A percentile compares a stretch with the other conserved stretches of the same genome.
Evolutionary conservation across 176 grass and related monocot species (phyloP).

Genomic region (Avena atlantica): DNA sequence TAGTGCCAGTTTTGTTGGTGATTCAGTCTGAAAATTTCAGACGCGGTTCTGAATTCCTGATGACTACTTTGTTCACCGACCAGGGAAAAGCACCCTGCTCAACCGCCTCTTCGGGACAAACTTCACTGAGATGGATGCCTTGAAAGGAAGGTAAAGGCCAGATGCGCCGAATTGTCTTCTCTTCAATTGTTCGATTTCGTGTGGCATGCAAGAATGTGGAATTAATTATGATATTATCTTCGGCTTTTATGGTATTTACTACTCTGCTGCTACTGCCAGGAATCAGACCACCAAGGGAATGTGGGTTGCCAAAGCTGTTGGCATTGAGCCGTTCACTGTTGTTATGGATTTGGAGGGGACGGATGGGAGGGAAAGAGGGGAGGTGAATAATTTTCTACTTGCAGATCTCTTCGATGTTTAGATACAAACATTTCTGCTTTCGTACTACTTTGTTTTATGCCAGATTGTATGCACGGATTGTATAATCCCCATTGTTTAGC

Average conservation of each 20-base stretch:
- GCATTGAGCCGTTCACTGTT: slow-evolving; percentile 73
- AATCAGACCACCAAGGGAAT: slow-evolving; percentile 89
- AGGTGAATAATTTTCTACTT: slow-evolving; percentile 58
- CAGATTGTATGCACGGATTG: neutral
- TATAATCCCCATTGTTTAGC: neutral
- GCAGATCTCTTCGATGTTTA: neutral
- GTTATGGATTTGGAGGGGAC: slow-evolving; percentile 93
- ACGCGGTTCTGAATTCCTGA: slow-evolving; percentile 15
- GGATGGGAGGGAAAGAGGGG: slow-evolving; percentile 82
- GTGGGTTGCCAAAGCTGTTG: slow-evolving; percentile 76
- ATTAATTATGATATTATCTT: neutral
- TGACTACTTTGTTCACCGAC: neutral
- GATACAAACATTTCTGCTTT: slow-evolving; percentile 1
- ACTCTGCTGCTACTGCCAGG: slow-evolving; percentile 36
- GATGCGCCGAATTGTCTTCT: neutral
- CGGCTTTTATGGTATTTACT: neutral
- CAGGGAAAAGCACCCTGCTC: slow-evolving; percentile 94
- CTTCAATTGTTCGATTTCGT: neutral
- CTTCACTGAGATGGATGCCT: slow-evolving; percentile 88
- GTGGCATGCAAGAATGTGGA: neutral
- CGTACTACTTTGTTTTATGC: neutral
- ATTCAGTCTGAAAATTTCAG: neutral
- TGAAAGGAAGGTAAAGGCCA: slow-evolving; percentile 69
- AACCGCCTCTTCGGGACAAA: slow-evolving; percentile 81
- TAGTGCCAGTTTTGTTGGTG: neutral